Evolutionary conservation across 306 rosid genomes (phyloP).

Genomic region (Trichosanthes cucumerina): DNA sequence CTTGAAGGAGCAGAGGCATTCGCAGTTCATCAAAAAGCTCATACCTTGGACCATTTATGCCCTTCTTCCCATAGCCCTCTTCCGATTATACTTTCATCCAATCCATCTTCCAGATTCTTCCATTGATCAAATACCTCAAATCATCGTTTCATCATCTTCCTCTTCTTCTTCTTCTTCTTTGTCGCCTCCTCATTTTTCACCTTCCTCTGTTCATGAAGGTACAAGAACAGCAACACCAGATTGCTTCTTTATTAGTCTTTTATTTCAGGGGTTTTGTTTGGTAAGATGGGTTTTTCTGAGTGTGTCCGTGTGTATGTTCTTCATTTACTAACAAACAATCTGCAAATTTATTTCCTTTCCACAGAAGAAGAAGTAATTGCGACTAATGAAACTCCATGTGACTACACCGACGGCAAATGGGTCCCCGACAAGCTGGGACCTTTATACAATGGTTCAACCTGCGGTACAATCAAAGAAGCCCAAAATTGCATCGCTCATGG

Average conservation of each 20-base stretch:
- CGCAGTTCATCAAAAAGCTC: slow-evolving; percentile 31
- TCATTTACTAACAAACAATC: neutral
- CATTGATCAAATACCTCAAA: slow-evolving; percentile 23
- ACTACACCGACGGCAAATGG: slow-evolving; percentile 67
- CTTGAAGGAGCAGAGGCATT: slow-evolving; percentile 31
- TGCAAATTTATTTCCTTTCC: slow-evolving; percentile 12
- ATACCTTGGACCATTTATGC: slow-evolving; percentile 48
- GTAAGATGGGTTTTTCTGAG: neutral
- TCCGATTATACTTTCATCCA: slow-evolving; percentile 56
- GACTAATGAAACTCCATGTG: slow-evolving; percentile 33
- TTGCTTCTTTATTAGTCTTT: neutral
- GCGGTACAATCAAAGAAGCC: slow-evolving; percentile 65
- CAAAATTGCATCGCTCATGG: slow-evolving; percentile 76
- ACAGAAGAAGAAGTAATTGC: slow-evolving; percentile 48
- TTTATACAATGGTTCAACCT: slow-evolving; percentile 71
- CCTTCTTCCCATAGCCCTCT: slow-evolving; percentile 49
- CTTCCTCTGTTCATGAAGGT: slow-evolving; percentile 12
- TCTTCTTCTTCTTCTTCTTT: slow-evolving; percentile 14
- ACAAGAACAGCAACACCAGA: neutral
- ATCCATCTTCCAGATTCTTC: slow-evolving; percentile 27
- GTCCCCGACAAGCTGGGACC: slow-evolving; percentile 50
- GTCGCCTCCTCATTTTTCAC: slow-evolving; percentile 9
- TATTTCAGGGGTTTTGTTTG: slow-evolving; percentile 1
- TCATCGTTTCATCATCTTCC: slow-evolving; percentile 17
- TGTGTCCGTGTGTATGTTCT: too few relatives aligned